These are phyloP conservation scores for Penicillium sp. DNA, from an alignment of 2,329 filamentous ascomycete genomes.

Conservation along the genomic window DNA sequence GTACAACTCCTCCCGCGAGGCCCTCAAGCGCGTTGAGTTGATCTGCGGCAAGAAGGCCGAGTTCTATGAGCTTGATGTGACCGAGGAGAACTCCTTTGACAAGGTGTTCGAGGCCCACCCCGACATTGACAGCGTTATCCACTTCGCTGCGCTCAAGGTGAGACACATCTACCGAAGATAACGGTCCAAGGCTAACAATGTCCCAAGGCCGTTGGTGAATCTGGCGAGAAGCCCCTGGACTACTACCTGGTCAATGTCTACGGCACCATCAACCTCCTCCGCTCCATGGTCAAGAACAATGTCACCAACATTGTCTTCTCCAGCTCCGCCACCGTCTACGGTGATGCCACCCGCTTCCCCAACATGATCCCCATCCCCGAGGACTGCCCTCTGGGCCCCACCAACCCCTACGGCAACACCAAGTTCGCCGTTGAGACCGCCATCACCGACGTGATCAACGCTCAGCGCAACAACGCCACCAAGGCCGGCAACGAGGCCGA, in stretches of 20 bases:
- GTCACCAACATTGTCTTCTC: conserved; percentile 98
- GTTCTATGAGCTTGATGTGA: conserved; percentile 87
- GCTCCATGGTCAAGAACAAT: conserved; percentile 84
- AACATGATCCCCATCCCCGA: conserved; percentile 99
- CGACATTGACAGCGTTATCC: conserved; percentile 95
- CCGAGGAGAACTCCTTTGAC: conserved; percentile 79
- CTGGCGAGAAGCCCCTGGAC: conserved; percentile 87
- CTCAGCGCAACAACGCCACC: conserved; percentile 78
- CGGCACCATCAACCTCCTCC: conserved; percentile 84
- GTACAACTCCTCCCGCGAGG: conserved; percentile 93
- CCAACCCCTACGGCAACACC: conserved; percentile 96
- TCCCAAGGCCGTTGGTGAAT: conserved; percentile 86
- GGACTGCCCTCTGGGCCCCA: conserved; percentile 91
- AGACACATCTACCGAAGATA: not conserved
- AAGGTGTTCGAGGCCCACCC: conserved; percentile 86
- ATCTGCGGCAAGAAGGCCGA: conserved; percentile 83
- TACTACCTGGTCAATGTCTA: conserved; percentile 98
- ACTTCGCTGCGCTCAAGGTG: conserved; percentile 97
- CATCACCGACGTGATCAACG: conserved; percentile 87
- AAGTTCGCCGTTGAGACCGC: conserved; percentile 90
- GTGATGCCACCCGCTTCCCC: conserved; percentile 91
- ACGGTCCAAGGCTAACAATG: not conserved
- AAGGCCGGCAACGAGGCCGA: conserved; percentile 73
- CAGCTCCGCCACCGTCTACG: conserved; percentile 96
- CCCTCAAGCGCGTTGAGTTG: conserved; percentile 91